Percentiles rank a stretch among this genome's conserved stretches.
These are phyloP conservation scores for Forsythia suspensa DNA, from an alignment of 257 asterid species.

Conservation along the genomic window DNA sequence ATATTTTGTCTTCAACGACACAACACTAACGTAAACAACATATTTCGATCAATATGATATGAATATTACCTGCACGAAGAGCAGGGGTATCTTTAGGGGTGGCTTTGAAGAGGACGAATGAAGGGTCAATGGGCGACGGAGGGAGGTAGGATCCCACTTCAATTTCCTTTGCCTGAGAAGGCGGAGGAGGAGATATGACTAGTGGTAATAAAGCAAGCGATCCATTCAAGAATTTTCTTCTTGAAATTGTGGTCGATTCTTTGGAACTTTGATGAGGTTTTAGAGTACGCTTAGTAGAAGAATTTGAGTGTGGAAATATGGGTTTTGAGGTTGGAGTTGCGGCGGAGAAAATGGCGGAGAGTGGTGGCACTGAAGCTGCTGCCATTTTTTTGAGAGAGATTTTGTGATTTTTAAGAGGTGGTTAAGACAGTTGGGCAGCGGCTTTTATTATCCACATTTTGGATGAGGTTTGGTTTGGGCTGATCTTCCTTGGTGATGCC, in stretches of 20 bases:
- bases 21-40: background rate
- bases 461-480: conserved; percentile 29
- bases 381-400: conserved; percentile 42
- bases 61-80: conserved; percentile 86
- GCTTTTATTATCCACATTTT: conserved; percentile 26
- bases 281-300: conserved; percentile 21
- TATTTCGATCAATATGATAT: background rate
- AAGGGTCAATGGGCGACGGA: conserved; percentile 61
- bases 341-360: conserved; percentile 32
- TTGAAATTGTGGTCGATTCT: conserved; percentile 30
- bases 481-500: background rate
- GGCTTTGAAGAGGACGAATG: conserved; percentile 87
- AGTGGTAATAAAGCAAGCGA: conserved; percentile 55
- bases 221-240: conserved; percentile 65
- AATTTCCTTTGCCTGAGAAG: conserved; percentile 66
- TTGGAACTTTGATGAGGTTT: conserved; percentile 30
- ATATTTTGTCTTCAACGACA: too few species aligned
- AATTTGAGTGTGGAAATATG: conserved; percentile 25
- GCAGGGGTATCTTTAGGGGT: conserved; percentile 93
- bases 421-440: conserved; percentile 10
- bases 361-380: conserved; percentile 29
- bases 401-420: conserved; percentile 4
- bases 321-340: conserved; percentile 34
- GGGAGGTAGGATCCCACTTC: conserved; percentile 91
- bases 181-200: conserved; percentile 37